Evolutionary conservation across 495 filamentous ascomycete genomes (phyloP).

Genomic region (Aspergillus cristatus): DNA sequence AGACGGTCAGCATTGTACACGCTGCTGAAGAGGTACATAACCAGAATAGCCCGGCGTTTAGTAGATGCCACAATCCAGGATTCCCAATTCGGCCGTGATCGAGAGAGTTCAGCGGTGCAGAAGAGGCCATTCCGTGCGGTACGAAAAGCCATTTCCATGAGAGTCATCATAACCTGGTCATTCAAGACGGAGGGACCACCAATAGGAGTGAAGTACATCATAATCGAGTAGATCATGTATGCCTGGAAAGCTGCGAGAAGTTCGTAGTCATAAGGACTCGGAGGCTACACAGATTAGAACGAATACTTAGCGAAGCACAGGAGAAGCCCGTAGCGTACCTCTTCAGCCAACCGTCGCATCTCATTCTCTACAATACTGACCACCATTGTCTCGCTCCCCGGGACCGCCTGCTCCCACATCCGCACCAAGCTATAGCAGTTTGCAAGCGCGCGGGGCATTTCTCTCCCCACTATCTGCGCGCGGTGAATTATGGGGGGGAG

Average conservation of each 20-base stretch:
- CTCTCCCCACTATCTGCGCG: constrained; percentile 12
- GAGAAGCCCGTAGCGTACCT: too few species aligned
- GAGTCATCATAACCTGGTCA: constrained; percentile 30
- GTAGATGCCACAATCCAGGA: constrained; percentile 39
- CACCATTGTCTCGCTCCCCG: constrained; percentile 30
- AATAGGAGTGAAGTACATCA: constrained; percentile 29
- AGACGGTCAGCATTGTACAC: constrained; percentile 28
- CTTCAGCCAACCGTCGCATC: constrained; percentile 23
- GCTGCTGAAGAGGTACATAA: constrained; percentile 42
- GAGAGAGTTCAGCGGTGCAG: constrained; percentile 24
- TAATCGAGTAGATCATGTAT: constrained; percentile 38
- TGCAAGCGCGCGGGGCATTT: constrained; percentile 21
- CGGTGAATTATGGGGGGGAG: constrained; percentile 34
- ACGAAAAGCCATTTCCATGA: constrained; percentile 37
- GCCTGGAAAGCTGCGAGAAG: constrained; percentile 37
- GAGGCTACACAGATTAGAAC: neutral
- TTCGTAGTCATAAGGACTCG: constrained; percentile 18
- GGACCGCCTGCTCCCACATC: constrained; percentile 28
- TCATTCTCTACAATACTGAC: constrained; percentile 22
- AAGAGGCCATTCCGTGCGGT: constrained; percentile 28
- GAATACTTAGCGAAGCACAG: too few species aligned
- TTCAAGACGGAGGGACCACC: constrained; percentile 11
- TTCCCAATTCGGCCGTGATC: constrained; percentile 35
- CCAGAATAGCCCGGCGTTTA: constrained; percentile 36
- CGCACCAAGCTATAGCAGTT: constrained; percentile 36